Conservation (phyloP, 2,329 filamentous ascomycete genomes). For the Sarocladium strictum region DNA sequence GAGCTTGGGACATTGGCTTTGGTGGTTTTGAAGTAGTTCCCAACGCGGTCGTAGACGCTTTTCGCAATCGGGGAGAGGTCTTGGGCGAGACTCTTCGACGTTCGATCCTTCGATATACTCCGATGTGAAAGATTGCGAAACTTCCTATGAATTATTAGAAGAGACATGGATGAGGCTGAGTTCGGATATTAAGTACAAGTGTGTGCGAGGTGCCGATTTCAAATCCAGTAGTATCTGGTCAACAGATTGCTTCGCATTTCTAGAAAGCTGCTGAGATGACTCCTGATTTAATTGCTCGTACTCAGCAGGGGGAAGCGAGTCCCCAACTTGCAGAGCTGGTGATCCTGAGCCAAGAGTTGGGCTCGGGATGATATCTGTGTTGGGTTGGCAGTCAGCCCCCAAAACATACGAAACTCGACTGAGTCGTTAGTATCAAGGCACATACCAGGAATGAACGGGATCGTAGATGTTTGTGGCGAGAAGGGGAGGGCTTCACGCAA, state of each 20-base stretch:
- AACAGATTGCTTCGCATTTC: constrained; percentile 64
- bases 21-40: constrained; percentile 32
- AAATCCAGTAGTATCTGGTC: constrained; percentile 71
- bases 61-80: constrained; percentile 43
- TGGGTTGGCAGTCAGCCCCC: not conserved
- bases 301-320: constrained; percentile 45
- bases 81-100: constrained; percentile 27
- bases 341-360: constrained; percentile 54
- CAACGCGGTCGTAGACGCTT: constrained; percentile 34
- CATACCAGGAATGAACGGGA: constrained; percentile 71
- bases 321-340: constrained; percentile 42
- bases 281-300: constrained; percentile 69
- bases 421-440: not conserved
- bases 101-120: not conserved
- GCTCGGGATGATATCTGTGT: constrained; percentile 58
- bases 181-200: constrained; percentile 47
- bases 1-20: constrained; percentile 24
- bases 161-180: not conserved
- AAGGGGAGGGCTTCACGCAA: constrained; percentile 76
- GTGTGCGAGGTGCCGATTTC: constrained; percentile 61
- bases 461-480: constrained; percentile 73
- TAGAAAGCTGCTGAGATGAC: constrained; percentile 53
- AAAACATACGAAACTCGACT: no score
- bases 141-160: not conserved
- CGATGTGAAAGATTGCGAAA: not conserved